Evolutionary conservation across 192 early-diverging fungal species (phyloP).

Genomic region (Blastocladiella britannica): DNA sequence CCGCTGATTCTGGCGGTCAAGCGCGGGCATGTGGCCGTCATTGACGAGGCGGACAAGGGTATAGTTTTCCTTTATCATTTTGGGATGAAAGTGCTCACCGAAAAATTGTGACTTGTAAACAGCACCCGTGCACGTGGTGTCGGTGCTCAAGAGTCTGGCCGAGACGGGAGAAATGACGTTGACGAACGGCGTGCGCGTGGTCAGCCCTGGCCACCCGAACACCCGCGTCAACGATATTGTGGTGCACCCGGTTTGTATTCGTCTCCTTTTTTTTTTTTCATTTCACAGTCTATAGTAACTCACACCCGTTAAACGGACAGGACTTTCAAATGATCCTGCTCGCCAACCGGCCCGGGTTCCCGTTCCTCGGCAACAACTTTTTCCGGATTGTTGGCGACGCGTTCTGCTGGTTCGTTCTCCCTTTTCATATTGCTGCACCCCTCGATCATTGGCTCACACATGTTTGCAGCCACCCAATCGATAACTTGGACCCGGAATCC

Average conservation of each 20-base stretch:
- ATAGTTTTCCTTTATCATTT: too few species aligned
- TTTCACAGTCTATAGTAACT: too few species aligned
- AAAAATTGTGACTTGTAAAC: too few species aligned
- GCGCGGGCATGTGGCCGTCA: conserved; percentile 33
- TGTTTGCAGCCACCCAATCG: conserved; percentile 38
- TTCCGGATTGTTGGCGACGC: conserved; percentile 60
- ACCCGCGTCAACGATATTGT: conserved; percentile 23
- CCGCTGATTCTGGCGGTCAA: conserved; percentile 11
- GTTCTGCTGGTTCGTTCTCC: conserved; percentile 21
- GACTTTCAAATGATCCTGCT: conserved; percentile 67
- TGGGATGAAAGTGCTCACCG: too few species aligned
- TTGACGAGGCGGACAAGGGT: conserved; percentile 60
- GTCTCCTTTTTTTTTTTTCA: too few species aligned
- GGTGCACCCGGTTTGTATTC: conserved; percentile 15
- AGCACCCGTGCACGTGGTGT: conserved; percentile 57
- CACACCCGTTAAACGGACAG: too few species aligned
- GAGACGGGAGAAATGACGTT: conserved; percentile 63
- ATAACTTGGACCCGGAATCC: conserved; percentile 51
- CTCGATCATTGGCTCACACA: too few species aligned
- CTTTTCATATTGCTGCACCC: too few species aligned
- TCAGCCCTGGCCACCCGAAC: conserved; percentile 20
- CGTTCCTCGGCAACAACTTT: conserved; percentile 64
- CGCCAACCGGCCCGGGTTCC: conserved; percentile 60
- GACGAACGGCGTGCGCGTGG: conserved; percentile 48
- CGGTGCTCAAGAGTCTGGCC: conserved; percentile 45